Base-by-base conservation (phyloP, 345 rosid genomes). In the Pistacia atlantica region DNA sequence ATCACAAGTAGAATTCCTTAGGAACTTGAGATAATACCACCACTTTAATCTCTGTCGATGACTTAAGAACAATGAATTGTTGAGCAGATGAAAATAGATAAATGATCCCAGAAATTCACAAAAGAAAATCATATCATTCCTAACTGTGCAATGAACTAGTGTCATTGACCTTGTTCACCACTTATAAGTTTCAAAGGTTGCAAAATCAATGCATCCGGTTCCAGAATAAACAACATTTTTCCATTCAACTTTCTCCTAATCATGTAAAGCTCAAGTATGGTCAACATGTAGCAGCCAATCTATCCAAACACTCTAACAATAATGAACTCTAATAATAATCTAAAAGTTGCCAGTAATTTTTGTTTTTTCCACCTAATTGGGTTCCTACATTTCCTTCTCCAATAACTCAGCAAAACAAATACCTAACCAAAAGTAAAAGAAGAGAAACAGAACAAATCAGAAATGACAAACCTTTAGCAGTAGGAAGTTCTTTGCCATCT, bases 401-500 rank as follows among this genome's bases (percentile, higher is more conserved):
- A 51, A 51, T 51, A 1, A 51, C 55, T 51, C 16, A 51, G 12
- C 55, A 51, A 51, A 51, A 11, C 16, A 51, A 11, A 51, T 42
- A 42, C 46, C 8, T 42, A 42, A 42, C 46, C 46, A 42, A 42
- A 7, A 42, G 46, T 42, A 42, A 67, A 22, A 65, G 49, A 3
- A 22, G 16, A 33, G 9, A 17, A 22, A 56, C 4, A 13, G 12
- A 11, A 28, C 2, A 8, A 11, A 28, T 25, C 18, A 31, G 14
- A 58, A 45, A 28, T 16, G 54, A 45, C 17, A 1, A 25, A 95
- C 99, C 99, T 86, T 93, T 95, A 54, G 98, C 73, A 69, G 88
- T 58, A 69, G 99, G 99, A 76, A 91, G 89, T n/a, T 95, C 98
- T 84, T 87, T 91, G 74, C 93, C 97, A 72, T 88, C 98, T 81